These are phyloP conservation scores for Naganishia friedmannii DNA, from an alignment of 768 basidiomycete genomes.

Conservation along the genomic window DNA sequence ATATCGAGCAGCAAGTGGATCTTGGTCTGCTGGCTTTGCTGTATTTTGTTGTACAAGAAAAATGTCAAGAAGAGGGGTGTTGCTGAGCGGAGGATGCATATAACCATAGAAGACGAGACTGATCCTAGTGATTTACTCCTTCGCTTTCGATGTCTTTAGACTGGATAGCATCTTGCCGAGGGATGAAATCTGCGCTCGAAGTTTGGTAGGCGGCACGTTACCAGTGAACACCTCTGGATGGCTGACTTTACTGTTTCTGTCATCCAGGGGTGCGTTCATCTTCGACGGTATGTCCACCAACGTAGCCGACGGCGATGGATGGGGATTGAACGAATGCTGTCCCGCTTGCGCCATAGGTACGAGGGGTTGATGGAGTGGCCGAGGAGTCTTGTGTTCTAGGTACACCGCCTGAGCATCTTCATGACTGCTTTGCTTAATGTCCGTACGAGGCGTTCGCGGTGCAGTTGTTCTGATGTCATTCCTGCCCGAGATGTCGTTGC, in stretches of 20 bases:
- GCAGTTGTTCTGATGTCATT: background rate
- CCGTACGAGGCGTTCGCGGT: background rate
- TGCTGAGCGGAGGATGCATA: background rate
- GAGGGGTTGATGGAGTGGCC: conserved; percentile 1
- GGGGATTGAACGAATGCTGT: background rate
- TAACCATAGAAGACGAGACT: background rate
- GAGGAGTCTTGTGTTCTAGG: conserved; percentile 8
- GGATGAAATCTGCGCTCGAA: conserved; percentile 83
- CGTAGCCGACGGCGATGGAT: background rate
- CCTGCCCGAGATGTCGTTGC: background rate
- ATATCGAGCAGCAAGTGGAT: background rate
- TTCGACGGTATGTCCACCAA: background rate
- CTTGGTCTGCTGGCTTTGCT: background rate
- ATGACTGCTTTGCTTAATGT: too few species aligned
- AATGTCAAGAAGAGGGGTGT: background rate
- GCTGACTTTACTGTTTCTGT: conserved; percentile 35
- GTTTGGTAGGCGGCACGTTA: conserved; percentile 56
- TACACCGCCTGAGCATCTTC: background rate
- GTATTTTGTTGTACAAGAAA: background rate
- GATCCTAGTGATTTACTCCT: conserved; percentile 6
- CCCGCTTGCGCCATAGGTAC: background rate
- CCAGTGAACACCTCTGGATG: conserved; percentile 52
- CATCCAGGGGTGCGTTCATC: background rate
- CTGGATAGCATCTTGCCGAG: conserved; percentile 86
- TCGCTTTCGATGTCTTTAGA: conserved; percentile 39